Evolutionary conservation across 176 grass and related monocot species (phyloP), one percentile per base, ranked within the genome.

Genomic region (Eragrostis nindensis): DNA sequence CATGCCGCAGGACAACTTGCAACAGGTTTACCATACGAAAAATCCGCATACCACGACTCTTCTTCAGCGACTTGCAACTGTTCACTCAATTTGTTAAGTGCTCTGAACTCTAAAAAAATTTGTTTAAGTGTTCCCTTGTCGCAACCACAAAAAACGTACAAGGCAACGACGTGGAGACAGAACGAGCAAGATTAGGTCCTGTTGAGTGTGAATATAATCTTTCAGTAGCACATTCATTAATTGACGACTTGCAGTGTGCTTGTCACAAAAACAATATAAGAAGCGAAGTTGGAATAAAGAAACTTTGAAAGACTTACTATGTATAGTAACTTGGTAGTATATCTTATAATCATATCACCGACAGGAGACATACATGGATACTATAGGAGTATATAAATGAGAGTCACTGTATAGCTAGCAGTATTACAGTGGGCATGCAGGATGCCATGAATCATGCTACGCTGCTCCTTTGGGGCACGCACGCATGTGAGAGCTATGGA

Each of bases 391-490:
- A 10, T 36, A 32, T 30, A 69, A 41, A 1, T 36, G 19, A 2
- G 11, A 7, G 40, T 21, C 30, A 72, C 30, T 8, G 40, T 60
- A 36, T 36, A 36, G 32, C 32, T 36, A 36, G 32, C 32, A 16
- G 74, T 78, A 41, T 83, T 60, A 79, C 75, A 74, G 7, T 27
- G 47, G 52, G 76, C 69, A 89, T 49, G 74, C 52, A 70, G 17
- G 74, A 84, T n/a, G 47, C 36, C 75, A 52, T 42, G 69, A 53
- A 80, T 57, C 77, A 76, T 65, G 82, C 55, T 38, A 16, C 39
- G 43, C 27, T 85, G 44, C 87, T 71, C 87, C 82, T 89, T 89
- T 29, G 87, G 87, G 71, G 77, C 76, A 66, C 42, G 61, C 82
- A 69, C 32, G 76, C 53, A 87, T 62, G 80, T 75, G 87, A 70